phyloP scores from a whole-genome alignment of 495 filamentous ascomycete genomes.

The Penicillium pancosmium region DNA sequence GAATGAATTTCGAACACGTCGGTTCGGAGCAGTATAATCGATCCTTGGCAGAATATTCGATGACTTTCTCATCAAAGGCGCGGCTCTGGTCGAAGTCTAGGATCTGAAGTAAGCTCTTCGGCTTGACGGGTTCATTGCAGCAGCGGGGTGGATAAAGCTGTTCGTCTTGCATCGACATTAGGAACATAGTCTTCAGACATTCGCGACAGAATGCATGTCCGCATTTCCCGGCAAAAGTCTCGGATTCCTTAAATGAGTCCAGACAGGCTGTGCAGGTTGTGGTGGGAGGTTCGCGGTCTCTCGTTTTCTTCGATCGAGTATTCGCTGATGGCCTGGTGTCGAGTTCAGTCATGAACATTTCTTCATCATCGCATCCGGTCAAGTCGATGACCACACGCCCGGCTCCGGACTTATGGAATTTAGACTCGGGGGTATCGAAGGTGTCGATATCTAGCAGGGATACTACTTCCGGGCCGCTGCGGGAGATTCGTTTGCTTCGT shows the following conservation, averaged over 20 bases:
- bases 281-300: not conserved
- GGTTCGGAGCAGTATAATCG: constrained; percentile 23
- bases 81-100: constrained; percentile 16
- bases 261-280: constrained; percentile 18
- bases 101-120: constrained; percentile 9
- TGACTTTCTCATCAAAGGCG: constrained; percentile 14
- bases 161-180: constrained; percentile 24
- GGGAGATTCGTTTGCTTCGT: too few species aligned
- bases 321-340: too few species aligned
- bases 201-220: constrained; percentile 20
- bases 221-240: constrained; percentile 11
- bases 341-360: too few species aligned
- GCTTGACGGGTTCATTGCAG: constrained; percentile 10
- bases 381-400: not conserved
- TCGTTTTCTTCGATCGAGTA: not conserved
- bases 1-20: constrained; percentile 27
- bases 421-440: too few species aligned
- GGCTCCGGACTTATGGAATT: too few species aligned
- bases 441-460: too few species aligned
- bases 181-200: constrained; percentile 19
- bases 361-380: not conserved
- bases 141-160: constrained; percentile 27
- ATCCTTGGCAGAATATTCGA: constrained; percentile 23
- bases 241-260: not conserved
- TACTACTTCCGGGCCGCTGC: too few species aligned